Conservation (phyloP, 441 rosid species). For the Aquilaria agallochum region DNA sequence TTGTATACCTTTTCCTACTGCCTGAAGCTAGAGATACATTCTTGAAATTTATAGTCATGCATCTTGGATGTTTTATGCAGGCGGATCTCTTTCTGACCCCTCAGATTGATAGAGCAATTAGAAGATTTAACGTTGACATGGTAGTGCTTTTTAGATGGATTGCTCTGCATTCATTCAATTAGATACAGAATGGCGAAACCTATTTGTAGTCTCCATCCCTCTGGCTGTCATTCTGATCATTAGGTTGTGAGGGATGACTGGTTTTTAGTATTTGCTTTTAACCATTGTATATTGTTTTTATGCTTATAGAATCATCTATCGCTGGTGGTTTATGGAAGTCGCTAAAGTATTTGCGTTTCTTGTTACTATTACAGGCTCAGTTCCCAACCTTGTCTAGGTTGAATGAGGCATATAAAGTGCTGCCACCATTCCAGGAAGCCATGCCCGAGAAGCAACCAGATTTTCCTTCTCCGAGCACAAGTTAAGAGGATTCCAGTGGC, state of each 20-base stretch:
- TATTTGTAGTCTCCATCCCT: no score
- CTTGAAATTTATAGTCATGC: neutral
- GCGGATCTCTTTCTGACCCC: conserved; percentile 81
- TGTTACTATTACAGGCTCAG: conserved; percentile 37
- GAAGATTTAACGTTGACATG: conserved; percentile 61
- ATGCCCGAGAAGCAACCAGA: conserved; percentile 75
- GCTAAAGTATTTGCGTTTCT: neutral
- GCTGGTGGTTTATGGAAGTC: neutral
- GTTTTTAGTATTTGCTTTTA: no score
- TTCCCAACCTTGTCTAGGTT: conserved; percentile 59
- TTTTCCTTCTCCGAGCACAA: conserved; percentile 32
- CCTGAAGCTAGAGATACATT: neutral
- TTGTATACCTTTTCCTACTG: neutral
- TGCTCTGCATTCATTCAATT: neutral
- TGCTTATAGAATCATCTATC: no score
- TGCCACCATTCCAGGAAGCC: conserved; percentile 51
- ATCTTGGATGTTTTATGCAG: conserved; percentile 32
- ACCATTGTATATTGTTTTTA: no score
- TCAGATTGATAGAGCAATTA: conserved; percentile 47
- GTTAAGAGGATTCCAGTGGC: neutral
- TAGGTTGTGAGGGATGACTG: no score
- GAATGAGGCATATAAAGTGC: conserved; percentile 53
- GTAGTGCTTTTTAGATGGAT: conserved; percentile 29
- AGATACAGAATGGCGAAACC: no score
- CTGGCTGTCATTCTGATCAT: no score